Percentiles rank a stretch among this genome's conserved stretches.
phyloP scores from a whole-genome alignment of 257 asterid species.

The Nicotiana tabacum region DNA sequence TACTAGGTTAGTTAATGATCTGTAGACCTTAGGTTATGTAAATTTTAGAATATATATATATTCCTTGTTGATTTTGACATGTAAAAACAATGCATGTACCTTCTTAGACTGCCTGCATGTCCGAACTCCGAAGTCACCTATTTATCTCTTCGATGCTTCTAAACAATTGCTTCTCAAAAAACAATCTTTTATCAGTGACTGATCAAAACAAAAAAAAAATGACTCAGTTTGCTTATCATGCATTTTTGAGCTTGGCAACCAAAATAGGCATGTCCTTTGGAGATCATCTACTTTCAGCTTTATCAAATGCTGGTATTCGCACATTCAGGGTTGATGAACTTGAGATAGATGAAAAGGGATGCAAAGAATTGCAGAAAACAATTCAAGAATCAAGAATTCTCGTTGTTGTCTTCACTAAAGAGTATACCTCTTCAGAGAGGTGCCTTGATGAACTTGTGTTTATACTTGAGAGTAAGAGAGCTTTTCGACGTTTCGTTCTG shows the following conservation, averaged over 20 bases:
- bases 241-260: background rate
- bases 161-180: background rate
- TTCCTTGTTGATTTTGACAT: constrained; percentile 1
- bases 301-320: constrained; percentile 7
- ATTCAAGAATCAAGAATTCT: constrained; percentile 8
- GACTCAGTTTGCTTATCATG: background rate
- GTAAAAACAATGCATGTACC: background rate
- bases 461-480: constrained; percentile 8
- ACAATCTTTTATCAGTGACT: background rate
- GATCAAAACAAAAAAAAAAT: background rate
- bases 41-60: background rate
- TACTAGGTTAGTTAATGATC: background rate
- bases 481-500: constrained; percentile 7
- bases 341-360: constrained; percentile 2
- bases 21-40: background rate
- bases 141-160: background rate
- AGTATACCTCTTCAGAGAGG: constrained; percentile 13
- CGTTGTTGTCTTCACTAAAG: constrained; percentile 8
- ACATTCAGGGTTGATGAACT: constrained; percentile 11
- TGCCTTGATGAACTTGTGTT: constrained; percentile 18
- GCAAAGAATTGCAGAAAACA: constrained; percentile 10
- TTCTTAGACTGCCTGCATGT: background rate
- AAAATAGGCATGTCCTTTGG: constrained; percentile 4
- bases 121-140: background rate
- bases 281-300: constrained; percentile 9